These are phyloP conservation scores for Canavalia ensiformis DNA, from an alignment of 306 rosid genomes.

Conservation along the genomic window DNA sequence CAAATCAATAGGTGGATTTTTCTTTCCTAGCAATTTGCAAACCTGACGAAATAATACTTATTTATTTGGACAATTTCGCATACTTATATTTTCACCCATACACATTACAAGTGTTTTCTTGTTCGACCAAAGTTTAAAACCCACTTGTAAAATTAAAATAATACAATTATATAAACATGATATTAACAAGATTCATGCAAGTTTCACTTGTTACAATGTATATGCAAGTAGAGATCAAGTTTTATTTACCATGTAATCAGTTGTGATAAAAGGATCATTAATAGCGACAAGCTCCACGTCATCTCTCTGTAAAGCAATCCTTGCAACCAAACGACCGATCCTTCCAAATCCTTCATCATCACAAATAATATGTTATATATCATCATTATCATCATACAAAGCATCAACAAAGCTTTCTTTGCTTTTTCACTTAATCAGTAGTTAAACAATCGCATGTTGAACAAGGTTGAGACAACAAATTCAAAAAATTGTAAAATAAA, in stretches of 20 bases:
- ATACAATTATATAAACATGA: neutral
- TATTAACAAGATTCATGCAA: neutral
- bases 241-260: constrained; percentile 63
- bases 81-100: neutral
- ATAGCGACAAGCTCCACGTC: constrained; percentile 75
- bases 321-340: constrained; percentile 74
- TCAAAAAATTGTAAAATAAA: neutral
- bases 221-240: neutral
- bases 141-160: neutral
- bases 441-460: too few relatives aligned
- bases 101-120: neutral
- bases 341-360: constrained; percentile 71
- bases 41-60: neutral
- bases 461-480: neutral
- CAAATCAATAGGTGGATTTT: neutral
- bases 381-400: too few relatives aligned
- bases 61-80: neutral
- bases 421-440: too few relatives aligned
- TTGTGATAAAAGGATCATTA: constrained; percentile 67
- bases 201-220: neutral
- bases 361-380: neutral
- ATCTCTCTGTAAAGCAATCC: constrained; percentile 72
- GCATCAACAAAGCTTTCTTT: too few relatives aligned
- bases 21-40: neutral
- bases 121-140: neutral